These are phyloP conservation scores for Pythium coloratum DNA, from an alignment of 352 stramenopile genomes.

Conservation along the genomic window DNA sequence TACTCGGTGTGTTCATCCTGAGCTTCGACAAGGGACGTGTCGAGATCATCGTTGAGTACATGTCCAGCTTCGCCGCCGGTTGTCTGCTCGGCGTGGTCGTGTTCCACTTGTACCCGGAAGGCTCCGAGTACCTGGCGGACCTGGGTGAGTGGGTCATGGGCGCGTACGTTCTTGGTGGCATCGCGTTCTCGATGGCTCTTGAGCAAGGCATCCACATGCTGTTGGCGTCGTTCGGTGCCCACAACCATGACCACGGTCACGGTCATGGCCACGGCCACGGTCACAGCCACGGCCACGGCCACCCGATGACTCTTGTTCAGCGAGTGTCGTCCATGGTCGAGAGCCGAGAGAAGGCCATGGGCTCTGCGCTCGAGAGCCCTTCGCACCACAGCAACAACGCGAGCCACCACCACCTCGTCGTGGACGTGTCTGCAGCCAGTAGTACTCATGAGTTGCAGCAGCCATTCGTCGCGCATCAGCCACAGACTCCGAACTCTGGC, in stretches of 20 bases:
- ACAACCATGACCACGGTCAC: background rate
- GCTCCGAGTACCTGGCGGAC: slow-evolving; percentile 30
- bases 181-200: slow-evolving; percentile 34
- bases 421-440: background rate
- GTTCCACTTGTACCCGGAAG: slow-evolving; percentile 43
- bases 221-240: slow-evolving; percentile 25
- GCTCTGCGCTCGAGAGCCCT: background rate
- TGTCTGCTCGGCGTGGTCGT: slow-evolving; percentile 41
- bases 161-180: slow-evolving; percentile 30
- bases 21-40: slow-evolving; percentile 25
- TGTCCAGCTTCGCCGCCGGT: slow-evolving; percentile 31
- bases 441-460: background rate
- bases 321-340: slow-evolving; percentile 17
- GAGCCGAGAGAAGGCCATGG: background rate
- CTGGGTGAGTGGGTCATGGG: slow-evolving; percentile 37
- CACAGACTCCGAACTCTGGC: background rate
- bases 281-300: background rate
- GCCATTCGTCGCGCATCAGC: background rate
- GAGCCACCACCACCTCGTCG: slow-evolving; percentile 6
- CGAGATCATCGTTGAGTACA: slow-evolving; percentile 33
- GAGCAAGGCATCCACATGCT: slow-evolving; percentile 34
- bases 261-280: background rate
- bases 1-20: slow-evolving; percentile 31
- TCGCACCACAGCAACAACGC: slow-evolving; percentile 11
- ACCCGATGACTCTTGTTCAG: slow-evolving; percentile 5